phyloP scores from a whole-genome alignment of 1,139 yeast genomes.

The Hansenula sp. region DNA sequence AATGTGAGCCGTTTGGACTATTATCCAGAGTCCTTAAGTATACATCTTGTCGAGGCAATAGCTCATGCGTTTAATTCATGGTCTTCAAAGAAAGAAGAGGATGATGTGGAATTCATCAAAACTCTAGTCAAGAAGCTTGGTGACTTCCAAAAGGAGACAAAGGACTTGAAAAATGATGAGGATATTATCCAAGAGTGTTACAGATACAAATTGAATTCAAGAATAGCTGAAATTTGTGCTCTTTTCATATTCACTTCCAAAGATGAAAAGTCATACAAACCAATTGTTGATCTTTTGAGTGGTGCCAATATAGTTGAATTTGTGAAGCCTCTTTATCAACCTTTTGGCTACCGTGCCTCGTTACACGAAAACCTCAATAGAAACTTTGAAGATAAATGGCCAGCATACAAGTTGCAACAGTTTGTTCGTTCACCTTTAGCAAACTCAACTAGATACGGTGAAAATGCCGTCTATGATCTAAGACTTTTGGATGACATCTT shows the following conservation, averaged over 20 bases:
- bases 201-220: slow-evolving; percentile 54
- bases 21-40: slow-evolving; percentile 44
- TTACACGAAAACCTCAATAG: slow-evolving; percentile 41
- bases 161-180: slow-evolving; percentile 14
- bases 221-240: slow-evolving; percentile 72
- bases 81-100: slow-evolving; percentile 51
- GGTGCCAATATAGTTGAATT: slow-evolving; percentile 32
- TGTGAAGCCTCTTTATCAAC: slow-evolving; percentile 31
- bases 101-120: slow-evolving; percentile 47
- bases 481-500: slow-evolving; percentile 60
- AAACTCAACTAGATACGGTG: slow-evolving; percentile 46
- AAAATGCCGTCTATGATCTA: slow-evolving; percentile 54
- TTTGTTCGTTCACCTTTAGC: slow-evolving; percentile 48
- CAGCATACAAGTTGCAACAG: slow-evolving; percentile 42
- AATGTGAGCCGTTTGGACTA: slow-evolving; percentile 48
- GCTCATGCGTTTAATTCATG: slow-evolving; percentile 65
- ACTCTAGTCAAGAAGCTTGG: slow-evolving; percentile 40
- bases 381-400: slow-evolving; percentile 47
- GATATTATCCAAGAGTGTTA: slow-evolving; percentile 45
- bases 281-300: slow-evolving; percentile 41
- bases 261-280: slow-evolving; percentile 33
- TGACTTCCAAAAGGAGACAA: slow-evolving; percentile 19
- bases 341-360: slow-evolving; percentile 38
- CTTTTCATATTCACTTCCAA: slow-evolving; percentile 61
- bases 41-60: slow-evolving; percentile 61